Evolutionary conservation across 768 basidiomycete species (phyloP), one percentile per base, ranked within the genome.

Genomic region (Candolleomyces aberdarensis): DNA sequence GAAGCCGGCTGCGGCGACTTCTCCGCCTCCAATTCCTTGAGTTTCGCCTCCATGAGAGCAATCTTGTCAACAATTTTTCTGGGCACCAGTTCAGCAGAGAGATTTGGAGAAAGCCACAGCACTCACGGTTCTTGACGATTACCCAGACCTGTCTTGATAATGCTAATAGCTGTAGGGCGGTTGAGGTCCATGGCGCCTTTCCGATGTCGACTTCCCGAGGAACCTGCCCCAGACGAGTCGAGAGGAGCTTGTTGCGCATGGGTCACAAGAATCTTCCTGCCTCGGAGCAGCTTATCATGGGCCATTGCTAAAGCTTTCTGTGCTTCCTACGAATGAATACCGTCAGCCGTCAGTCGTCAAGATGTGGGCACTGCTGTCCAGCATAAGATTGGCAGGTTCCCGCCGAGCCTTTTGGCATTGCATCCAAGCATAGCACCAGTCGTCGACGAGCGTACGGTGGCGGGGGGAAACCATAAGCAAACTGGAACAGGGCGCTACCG

Each of bases 31-130:
- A 97, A 86, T 63, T 92, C 85, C 17, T 86, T 83, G 22, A 99
- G 79, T 73, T 99, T 99, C 2, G 96, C 96, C 74, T 99, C 97
- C 83, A 98, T 90, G 68, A 89, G 84, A 8, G 95, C 94, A 66
- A 99, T 99, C 75, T 98, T 97, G 66, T 86, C 87, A 48, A 83
- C 77, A 1, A 92, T 95, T 54, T 92, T 96, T 67, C 59, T 65
- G 13, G 50, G 67, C 67, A 59, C 54, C 41, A 59, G 9, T 26
- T 26, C 26, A 26, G 26, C 26, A 44, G 17, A 31, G 15, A 55
- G 17, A 50, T 8, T 29, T 52, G 50, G 41, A 20, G 7, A 26
- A 29, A 58, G 62, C 26, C 26, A 26, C 2, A 26, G n/a, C 26
- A 85, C 78, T 77, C 64, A 80, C 80, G 75, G 85, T 80, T 68